Percentiles rank a stretch among this genome's conserved stretches.
These are phyloP conservation scores for Trichoderma breve DNA, from an alignment of 2,329 filamentous ascomycete species.

Conservation along the genomic window DNA sequence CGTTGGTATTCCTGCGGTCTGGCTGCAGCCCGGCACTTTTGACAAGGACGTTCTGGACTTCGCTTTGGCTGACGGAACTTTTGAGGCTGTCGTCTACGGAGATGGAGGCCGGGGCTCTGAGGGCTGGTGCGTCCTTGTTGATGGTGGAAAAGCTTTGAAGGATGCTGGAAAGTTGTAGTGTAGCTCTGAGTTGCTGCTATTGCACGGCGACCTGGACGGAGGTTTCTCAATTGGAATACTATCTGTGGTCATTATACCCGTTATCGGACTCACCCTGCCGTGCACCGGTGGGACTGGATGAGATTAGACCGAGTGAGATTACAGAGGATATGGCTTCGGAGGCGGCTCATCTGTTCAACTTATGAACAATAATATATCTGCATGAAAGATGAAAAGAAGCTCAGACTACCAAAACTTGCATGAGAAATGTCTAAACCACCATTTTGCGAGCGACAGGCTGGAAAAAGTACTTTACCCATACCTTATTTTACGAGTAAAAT, in stretches of 20 bases:
- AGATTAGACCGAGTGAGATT: not conserved
- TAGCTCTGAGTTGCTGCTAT: not conserved
- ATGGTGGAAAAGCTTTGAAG: slow-evolving; percentile 66
- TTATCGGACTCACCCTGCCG: not conserved
- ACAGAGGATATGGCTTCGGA: not conserved
- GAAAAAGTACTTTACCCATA: not conserved
- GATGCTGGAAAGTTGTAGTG: slow-evolving; percentile 52
- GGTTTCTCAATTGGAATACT: not conserved
- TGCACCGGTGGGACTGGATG: not conserved
- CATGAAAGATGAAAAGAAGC: not conserved
- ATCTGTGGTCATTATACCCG: not conserved
- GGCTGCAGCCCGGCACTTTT: slow-evolving; percentile 89
- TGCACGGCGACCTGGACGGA: not conserved
- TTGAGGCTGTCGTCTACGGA: slow-evolving; percentile 67
- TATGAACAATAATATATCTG: not conserved
- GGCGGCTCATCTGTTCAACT: not conserved
- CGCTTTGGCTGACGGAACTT: slow-evolving; percentile 59
- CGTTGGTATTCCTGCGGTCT: slow-evolving; percentile 71
- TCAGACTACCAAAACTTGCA: not conserved
- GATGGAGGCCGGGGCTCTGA: slow-evolving; percentile 64
- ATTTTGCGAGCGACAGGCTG: too few species aligned
- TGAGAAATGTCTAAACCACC: not conserved
- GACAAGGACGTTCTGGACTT: slow-evolving; percentile 71
- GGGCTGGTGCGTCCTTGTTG: slow-evolving; percentile 85
- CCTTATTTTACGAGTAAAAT: not conserved